Evolutionary conservation across 2,329 filamentous ascomycete genomes (phyloP).

Genomic region (Colletotrichum lupini): DNA sequence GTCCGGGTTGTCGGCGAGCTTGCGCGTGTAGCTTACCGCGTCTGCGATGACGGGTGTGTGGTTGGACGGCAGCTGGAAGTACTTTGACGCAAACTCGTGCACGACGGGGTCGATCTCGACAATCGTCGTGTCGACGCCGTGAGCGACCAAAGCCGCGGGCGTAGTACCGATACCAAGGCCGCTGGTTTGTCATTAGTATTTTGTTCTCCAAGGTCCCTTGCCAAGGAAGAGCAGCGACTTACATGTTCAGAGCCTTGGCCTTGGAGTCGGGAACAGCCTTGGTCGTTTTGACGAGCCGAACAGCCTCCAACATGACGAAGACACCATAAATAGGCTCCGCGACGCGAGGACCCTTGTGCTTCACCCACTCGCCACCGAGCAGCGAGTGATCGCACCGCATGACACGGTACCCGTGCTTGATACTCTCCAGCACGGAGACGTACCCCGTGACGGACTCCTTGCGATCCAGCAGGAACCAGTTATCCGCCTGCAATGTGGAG

Average conservation of each 20-base stretch:
- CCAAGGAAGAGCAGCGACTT: constrained; percentile 49
- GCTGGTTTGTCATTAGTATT: constrained; percentile 53
- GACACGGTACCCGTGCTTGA: constrained; percentile 76
- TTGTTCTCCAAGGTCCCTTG: constrained; percentile 37
- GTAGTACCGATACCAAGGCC: constrained; percentile 94
- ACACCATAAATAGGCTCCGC: constrained; percentile 93
- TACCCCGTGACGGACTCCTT: constrained; percentile 92
- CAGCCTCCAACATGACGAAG: constrained; percentile 95
- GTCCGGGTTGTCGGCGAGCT: constrained; percentile 53
- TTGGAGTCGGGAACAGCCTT: constrained; percentile 68
- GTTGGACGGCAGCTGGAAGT: constrained; percentile 83
- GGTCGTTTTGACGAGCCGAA: constrained; percentile 78
- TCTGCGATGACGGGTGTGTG: constrained; percentile 86
- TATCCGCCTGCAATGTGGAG: constrained; percentile 68
- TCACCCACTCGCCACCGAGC: constrained; percentile 90
- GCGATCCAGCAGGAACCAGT: constrained; percentile 83
- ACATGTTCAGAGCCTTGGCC: constrained; percentile 88
- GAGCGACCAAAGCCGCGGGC: constrained; percentile 84
- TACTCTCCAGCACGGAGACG: constrained; percentile 86
- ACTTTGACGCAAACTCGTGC: constrained; percentile 82
- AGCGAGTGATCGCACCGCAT: constrained; percentile 95
- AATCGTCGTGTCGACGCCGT: constrained; percentile 92
- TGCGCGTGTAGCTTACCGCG: constrained; percentile 75
- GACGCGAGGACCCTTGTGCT: constrained; percentile 61
- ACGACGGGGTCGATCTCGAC: constrained; percentile 95